These are phyloP conservation scores for Cutaneotrichosporon cutaneum DNA, from an alignment of 1,284 basidiomycete species.

Conservation along the genomic window DNA sequence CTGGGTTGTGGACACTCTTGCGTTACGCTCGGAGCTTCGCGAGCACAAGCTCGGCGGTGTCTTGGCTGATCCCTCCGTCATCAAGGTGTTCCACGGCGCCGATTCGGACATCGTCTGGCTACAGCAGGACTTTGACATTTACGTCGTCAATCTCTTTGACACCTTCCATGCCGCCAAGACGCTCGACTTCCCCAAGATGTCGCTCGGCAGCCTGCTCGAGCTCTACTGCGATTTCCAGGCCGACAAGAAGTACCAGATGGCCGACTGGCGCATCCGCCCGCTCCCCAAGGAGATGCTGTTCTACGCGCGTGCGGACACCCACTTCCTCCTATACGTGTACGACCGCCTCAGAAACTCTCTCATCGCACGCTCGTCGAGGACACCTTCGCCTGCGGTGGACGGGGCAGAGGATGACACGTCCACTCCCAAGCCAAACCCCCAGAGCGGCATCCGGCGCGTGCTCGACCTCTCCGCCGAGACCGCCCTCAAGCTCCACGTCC, in stretches of 20 bases:
- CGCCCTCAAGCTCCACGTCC: slow-evolving; percentile 65
- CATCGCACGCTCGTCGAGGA: slow-evolving; percentile 56
- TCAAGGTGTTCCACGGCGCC: slow-evolving; percentile 94
- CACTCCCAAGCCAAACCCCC: slow-evolving; percentile 33
- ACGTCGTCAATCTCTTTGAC: slow-evolving; percentile 92
- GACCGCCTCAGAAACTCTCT: slow-evolving; percentile 88
- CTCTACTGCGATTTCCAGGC: slow-evolving; percentile 88
- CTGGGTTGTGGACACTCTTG: slow-evolving; percentile 80
- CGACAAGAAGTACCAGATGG: slow-evolving; percentile 93
- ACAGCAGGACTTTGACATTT: slow-evolving; percentile 91
- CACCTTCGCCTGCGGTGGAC: slow-evolving; percentile 30
- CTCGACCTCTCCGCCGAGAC: slow-evolving; percentile 70
- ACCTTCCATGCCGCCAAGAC: slow-evolving; percentile 92
- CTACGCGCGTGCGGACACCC: slow-evolving; percentile 94
- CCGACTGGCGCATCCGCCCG: slow-evolving; percentile 94
- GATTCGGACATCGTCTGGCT: slow-evolving; percentile 94
- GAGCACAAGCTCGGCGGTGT: slow-evolving; percentile 60
- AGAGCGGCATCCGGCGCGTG: slow-evolving; percentile 56
- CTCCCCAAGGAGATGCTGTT: slow-evolving; percentile 82
- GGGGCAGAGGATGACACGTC: slow-evolving; percentile 9
- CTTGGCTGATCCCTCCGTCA: slow-evolving; percentile 76
- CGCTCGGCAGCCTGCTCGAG: slow-evolving; percentile 78
- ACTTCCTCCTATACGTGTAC: slow-evolving; percentile 89
- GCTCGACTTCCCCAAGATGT: slow-evolving; percentile 77
- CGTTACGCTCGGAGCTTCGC: slow-evolving; percentile 69